Evolutionary conservation across 2,329 filamentous ascomycete species (phyloP).

Genomic region (Epichloe amarillans): DNA sequence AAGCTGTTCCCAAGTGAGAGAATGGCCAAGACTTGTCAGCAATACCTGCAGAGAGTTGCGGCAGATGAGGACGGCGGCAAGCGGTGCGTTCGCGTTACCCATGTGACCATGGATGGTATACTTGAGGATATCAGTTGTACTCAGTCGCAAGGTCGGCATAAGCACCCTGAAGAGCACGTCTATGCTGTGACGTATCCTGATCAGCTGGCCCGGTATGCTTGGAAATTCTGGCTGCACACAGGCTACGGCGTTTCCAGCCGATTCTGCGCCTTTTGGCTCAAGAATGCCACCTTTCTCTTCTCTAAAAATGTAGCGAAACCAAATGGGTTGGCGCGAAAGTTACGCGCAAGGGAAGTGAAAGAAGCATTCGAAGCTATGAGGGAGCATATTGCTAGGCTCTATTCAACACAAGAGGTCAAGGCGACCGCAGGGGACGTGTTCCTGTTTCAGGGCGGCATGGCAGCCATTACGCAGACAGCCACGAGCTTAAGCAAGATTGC

Average conservation of each 20-base stretch:
- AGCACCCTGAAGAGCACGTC: background rate
- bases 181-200: background rate
- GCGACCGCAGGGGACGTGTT: background rate
- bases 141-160: background rate
- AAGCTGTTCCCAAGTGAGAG: background rate
- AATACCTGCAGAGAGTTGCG: background rate
- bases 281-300: background rate
- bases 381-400: background rate
- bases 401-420: background rate
- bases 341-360: background rate
- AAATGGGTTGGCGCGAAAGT: background rate
- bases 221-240: background rate
- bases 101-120: background rate
- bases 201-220: background rate
- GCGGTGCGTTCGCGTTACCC: background rate
- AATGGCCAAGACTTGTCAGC: background rate
- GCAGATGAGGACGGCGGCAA: background rate
- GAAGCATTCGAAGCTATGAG: background rate
- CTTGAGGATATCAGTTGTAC: background rate
- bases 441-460: background rate
- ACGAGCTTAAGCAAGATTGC: background rate
- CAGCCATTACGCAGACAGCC: background rate
- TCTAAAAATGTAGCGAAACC: background rate
- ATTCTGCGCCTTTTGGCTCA: background rate
- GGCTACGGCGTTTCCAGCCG: background rate